Evolutionary conservation across 148 eudicot species (phyloP).

Genomic region (Camellia japonica): DNA sequence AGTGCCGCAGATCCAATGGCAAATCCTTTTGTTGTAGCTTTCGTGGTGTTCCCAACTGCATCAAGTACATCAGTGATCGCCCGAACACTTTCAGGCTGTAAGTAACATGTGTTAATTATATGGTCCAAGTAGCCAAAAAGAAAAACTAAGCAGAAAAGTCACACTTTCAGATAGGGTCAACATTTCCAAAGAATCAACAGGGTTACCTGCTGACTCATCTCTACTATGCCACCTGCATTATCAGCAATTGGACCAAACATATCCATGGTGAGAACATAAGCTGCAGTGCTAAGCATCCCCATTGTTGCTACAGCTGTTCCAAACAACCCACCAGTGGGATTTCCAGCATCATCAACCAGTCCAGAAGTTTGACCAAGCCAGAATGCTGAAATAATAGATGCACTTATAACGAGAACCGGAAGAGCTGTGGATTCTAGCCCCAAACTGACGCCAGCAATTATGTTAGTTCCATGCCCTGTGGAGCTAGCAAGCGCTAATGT

Average conservation of each 20-base stretch:
- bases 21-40: constrained; percentile 98
- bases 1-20: constrained; percentile 99
- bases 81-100: constrained; percentile 95
- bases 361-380: constrained; percentile 98
- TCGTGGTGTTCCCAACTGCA: constrained; percentile 98
- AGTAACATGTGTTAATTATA: constrained; percentile 11
- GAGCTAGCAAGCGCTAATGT: constrained; percentile 85
- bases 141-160: constrained; percentile 6
- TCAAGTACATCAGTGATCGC: constrained; percentile 97
- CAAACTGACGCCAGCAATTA: constrained; percentile 97
- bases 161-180: constrained; percentile 3
- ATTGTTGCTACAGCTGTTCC: constrained; percentile 99
- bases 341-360: constrained; percentile 85
- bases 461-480: constrained; percentile 97
- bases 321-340: constrained; percentile 94
- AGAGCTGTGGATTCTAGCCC: constrained; percentile 97
- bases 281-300: constrained; percentile 99
- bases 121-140: constrained; percentile 11
- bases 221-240: constrained; percentile 99
- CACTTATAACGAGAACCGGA: constrained; percentile 93
- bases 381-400: constrained; percentile 78
- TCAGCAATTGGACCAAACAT: constrained; percentile 99
- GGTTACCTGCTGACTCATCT: constrained; percentile 98
- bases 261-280: constrained; percentile 98
- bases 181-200: constrained; percentile 7